A percentile compares a stretch with the other conserved stretches of the same genome.
Evolutionary conservation across 306 rosid genomes (phyloP).

Genomic region (Medicago arabica): DNA sequence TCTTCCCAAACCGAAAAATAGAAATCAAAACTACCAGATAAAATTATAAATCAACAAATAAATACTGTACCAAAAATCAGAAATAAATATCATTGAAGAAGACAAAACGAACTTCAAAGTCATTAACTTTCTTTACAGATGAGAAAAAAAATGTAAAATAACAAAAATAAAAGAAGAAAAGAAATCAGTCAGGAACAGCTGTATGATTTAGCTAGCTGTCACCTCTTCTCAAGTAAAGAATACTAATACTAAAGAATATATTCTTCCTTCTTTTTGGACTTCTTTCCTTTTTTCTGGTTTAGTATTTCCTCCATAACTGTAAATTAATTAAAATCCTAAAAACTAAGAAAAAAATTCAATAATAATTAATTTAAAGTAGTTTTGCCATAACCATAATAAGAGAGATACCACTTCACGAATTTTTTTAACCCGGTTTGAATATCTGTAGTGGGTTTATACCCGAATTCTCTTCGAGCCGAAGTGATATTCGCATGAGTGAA

Average conservation of each 20-base stretch:
- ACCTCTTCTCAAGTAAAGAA: slow-evolving; percentile 48
- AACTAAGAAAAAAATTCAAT: background rate
- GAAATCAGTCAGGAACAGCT: slow-evolving; percentile 36
- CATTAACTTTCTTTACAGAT: slow-evolving; percentile 51
- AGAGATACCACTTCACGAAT: slow-evolving; percentile 87
- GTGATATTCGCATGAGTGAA: slow-evolving; percentile 85
- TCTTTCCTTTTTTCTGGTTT: background rate
- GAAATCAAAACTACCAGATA: too few relatives aligned
- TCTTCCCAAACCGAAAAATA: too few relatives aligned
- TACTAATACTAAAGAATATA: too few relatives aligned
- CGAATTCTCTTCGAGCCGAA: slow-evolving; percentile 67
- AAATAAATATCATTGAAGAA: background rate
- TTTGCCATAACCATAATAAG: slow-evolving; percentile 82
- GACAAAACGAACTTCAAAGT: slow-evolving; percentile 24
- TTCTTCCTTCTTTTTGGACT: slow-evolving; percentile 17
- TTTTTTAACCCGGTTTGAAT: slow-evolving; percentile 90
- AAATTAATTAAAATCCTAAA: slow-evolving; percentile 39
- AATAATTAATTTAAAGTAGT: slow-evolving; percentile 60
- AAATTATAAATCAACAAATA: too few relatives aligned
- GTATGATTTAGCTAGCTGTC: slow-evolving; percentile 37
- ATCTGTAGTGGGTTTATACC: slow-evolving; percentile 89
- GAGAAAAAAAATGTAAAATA: slow-evolving; percentile 4
- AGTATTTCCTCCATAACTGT: slow-evolving; percentile 14
- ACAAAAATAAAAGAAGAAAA: slow-evolving; percentile 30
- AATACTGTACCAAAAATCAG: too few relatives aligned